phyloP scores from a whole-genome alignment of 2,329 filamentous ascomycete species.

The Polytolypa hystricis region DNA sequence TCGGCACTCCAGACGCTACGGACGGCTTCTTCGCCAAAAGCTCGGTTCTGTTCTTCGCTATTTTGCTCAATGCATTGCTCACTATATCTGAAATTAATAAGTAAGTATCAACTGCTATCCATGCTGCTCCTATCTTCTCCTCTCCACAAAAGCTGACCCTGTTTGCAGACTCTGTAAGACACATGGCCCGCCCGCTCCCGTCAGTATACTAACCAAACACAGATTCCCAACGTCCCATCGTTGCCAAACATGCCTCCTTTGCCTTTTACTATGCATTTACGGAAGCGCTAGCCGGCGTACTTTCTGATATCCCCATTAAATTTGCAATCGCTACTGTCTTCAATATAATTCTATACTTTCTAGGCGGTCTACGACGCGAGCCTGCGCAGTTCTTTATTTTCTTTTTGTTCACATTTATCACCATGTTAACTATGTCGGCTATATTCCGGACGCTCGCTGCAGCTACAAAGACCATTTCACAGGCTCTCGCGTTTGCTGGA shows the following conservation, averaged over 20 bases:
- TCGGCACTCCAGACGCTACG: constrained; percentile 50
- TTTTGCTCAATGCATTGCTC: constrained; percentile 53
- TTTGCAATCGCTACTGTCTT: constrained; percentile 61
- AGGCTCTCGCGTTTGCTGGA: constrained; percentile 49
- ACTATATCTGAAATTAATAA: constrained; percentile 61
- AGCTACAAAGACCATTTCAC: constrained; percentile 48
- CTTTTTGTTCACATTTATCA: constrained; percentile 49
- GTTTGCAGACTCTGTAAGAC: constrained; percentile 15
- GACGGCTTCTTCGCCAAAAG: constrained; percentile 67
- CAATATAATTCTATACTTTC: constrained; percentile 75
- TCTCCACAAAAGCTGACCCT: neutral
- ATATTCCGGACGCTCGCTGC: constrained; percentile 51
- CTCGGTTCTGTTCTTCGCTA: constrained; percentile 73
- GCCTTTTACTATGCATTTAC: constrained; percentile 83
- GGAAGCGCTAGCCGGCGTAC: constrained; percentile 74
- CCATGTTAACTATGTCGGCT: constrained; percentile 47
- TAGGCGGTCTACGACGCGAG: constrained; percentile 55
- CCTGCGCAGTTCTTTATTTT: constrained; percentile 50
- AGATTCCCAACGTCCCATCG: constrained; percentile 81
- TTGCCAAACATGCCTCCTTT: constrained; percentile 82
- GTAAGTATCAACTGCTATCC: constrained; percentile 7
- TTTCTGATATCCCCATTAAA: constrained; percentile 80
- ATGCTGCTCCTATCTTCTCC: neutral
- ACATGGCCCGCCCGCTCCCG: neutral
- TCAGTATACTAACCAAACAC: constrained; percentile 40